Base-by-base conservation (phyloP, 768 basidiomycete species). In the Podaxis carcinomalis region DNA sequence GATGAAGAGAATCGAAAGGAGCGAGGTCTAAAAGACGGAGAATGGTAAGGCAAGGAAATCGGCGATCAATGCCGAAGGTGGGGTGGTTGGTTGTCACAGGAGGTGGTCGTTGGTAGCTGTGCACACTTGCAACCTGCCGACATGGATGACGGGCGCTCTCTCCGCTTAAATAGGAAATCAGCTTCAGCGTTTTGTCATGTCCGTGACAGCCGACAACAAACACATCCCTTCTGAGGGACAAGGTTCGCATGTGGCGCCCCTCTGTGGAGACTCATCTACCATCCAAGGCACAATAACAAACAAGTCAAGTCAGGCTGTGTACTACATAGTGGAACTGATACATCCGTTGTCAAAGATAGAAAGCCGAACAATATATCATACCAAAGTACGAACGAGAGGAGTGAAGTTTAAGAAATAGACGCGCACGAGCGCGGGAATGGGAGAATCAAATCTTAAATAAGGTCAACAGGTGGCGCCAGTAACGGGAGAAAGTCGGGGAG, bases 301-400 rank as follows among this genome's bases (percentile, higher is more conserved):
- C 16, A 21, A 16, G 19, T 6, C 14, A 19, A 44, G 42, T 14
- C 59, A 40, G 47, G 56, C 21, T 52, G 40, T 42, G 51, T 53
- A 62, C 65, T 71, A 72, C 67, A 69, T 61, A 66, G 56, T 64
- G 49, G 64, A 67, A 70, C 69, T 74, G 69, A 72, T 76, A 75
- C 74, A 75, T 73, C 73, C 72, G 66, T 67, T 65, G 66, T 64
- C 60, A 64, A 62, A 67, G 36, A 52, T 56, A 64, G 60, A 51
- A 62, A 67, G 63, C 46, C 56, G 53, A 56, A 59, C 63, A 61
- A 53, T 47, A 63, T 62, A 65, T 65, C 61, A 62, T 52, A 56
- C 40, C 59, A 46, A 57, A 52, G 64, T 51, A 58, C 56, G 53
- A 56, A 32, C 2, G 32, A 9, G 28, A 32, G 28, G 28, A 7